These are phyloP conservation scores for Polytrichum commune DNA, from an alignment of 225 moss, liverwort and hornwort genomes.

Conservation along the genomic window DNA sequence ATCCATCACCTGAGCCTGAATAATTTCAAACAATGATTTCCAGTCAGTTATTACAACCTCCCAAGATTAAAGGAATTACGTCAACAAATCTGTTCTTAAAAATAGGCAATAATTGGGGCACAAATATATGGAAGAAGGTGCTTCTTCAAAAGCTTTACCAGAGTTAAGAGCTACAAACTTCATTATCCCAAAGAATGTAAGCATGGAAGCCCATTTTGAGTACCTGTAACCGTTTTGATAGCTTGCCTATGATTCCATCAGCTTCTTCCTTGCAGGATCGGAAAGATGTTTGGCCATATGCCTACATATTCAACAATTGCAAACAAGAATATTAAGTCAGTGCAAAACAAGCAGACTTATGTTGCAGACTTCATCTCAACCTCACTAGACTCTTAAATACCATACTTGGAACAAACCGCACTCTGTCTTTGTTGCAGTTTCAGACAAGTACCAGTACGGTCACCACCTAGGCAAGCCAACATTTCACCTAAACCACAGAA, in stretches of 20 bases:
- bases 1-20: slow-evolving; percentile 79
- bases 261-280: slow-evolving; percentile 81
- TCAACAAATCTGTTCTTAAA: not conserved
- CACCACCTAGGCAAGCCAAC: no score
- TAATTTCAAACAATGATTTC: slow-evolving; percentile 1
- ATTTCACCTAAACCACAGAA: no score
- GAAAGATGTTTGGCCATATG: slow-evolving; percentile 81
- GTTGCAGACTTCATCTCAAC: no score
- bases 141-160: no score
- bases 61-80: not conserved
- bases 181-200: not conserved
- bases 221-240: slow-evolving; percentile 70
- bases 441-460: no score
- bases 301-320: slow-evolving; percentile 56
- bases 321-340: not conserved
- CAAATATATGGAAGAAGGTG: no score
- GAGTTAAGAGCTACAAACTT: no score
- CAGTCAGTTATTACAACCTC: not conserved
- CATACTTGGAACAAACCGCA: no score
- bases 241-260: slow-evolving; percentile 60
- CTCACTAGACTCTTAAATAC: no score
- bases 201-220: not conserved
- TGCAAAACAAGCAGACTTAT: not conserved
- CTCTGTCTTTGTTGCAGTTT: no score
- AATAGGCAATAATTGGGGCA: no score